These are phyloP conservation scores for Astrothelium subdiscretum DNA, from an alignment of 495 filamentous ascomycete genomes.

Conservation along the genomic window DNA sequence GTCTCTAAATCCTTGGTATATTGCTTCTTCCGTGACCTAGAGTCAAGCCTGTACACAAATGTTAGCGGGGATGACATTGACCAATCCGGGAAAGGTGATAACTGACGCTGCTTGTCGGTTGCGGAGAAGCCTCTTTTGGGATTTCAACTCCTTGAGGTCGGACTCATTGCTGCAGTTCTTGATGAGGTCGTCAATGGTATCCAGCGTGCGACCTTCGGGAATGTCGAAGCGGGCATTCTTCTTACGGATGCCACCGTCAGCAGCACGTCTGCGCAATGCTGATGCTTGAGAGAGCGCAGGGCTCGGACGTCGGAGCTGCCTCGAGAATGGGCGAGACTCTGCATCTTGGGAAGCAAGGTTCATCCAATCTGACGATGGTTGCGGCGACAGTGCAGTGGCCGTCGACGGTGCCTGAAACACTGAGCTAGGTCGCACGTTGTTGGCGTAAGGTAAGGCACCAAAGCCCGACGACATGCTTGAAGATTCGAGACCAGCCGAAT, in stretches of 20 bases:
- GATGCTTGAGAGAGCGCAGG: conserved; percentile 79
- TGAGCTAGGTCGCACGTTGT: conserved; percentile 20
- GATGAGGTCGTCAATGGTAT: conserved; percentile 92
- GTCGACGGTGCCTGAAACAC: conserved; percentile 25
- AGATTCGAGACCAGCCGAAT: conserved; percentile 25
- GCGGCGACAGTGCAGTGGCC: conserved; percentile 46
- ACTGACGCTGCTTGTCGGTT: conserved; percentile 93
- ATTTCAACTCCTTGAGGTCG: conserved; percentile 95
- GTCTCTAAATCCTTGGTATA: conserved; percentile 95
- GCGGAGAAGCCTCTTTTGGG: conserved; percentile 88
- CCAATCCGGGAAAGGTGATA: conserved; percentile 7
- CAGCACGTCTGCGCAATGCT: conserved; percentile 96
- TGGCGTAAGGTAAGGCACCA: conserved; percentile 21
- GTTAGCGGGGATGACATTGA: conserved; percentile 12
- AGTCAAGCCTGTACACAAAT: conserved; percentile 59
- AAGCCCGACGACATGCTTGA: conserved; percentile 26
- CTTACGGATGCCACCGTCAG: conserved; percentile 87
- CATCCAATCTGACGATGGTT: conserved; percentile 54
- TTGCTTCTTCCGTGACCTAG: conserved; percentile 95
- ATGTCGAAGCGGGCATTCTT: conserved; percentile 99
- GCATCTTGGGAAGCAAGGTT: conserved; percentile 31
- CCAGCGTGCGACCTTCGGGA: conserved; percentile 79
- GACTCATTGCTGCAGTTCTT: conserved; percentile 79
- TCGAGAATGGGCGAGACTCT: conserved; percentile 51
- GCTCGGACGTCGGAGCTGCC: conserved; percentile 57